Base-by-base conservation (phyloP, 352 stramenopile genomes). In the Pythium insidiosum region DNA sequence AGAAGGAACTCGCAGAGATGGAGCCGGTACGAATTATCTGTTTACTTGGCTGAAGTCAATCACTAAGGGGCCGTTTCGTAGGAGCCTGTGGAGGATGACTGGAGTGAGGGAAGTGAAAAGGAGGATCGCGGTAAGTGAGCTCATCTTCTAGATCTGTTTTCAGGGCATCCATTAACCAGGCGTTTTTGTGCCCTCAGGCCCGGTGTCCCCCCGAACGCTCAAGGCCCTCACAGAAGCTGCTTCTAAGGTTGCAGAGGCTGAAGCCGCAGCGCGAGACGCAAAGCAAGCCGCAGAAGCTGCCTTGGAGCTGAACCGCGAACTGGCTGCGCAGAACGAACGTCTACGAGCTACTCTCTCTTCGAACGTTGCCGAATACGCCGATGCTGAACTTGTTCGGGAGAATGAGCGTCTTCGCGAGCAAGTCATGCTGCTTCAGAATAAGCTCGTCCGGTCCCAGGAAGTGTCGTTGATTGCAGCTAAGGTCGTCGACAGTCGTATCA, bases 71-170 rank as follows among this genome's bases (percentile, higher is more conserved):
- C 53, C 62, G 61, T 45, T 63, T 63, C 56, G 59, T 78, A 87
- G 74, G 74, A 88, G 69, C 72, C 72, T 72, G 72, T 88, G 58
- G 72, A 88, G 65, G 70, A 88, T 61, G 74, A 84, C 60, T 88
- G 69, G 72, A 84, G 70, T 66, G 74, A 84, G 29, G 68, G 70
- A 20, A 83, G 72, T 28, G 72, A 87, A 26, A 82, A 78, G 53
- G 66, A 82, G 25, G 62, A 64, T 31, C 54, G 58, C 37, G 60
- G 58, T 59, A 49, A 36, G 55, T 54, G 15, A 2, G 6, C 19
- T 12, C 16, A 6, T 6, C 16, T 38, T 1, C 1, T 34, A 4
- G 2, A 21, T 42, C 10, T 38, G 22, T 30, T 28, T 22, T 6
- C 11, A 19, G 31, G 44, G 13, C 25, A 43, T 18, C 9, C 1